Base-by-base conservation (phyloP, 177 flowering plant genomes). In the Tripterygium wilfordii region DNA sequence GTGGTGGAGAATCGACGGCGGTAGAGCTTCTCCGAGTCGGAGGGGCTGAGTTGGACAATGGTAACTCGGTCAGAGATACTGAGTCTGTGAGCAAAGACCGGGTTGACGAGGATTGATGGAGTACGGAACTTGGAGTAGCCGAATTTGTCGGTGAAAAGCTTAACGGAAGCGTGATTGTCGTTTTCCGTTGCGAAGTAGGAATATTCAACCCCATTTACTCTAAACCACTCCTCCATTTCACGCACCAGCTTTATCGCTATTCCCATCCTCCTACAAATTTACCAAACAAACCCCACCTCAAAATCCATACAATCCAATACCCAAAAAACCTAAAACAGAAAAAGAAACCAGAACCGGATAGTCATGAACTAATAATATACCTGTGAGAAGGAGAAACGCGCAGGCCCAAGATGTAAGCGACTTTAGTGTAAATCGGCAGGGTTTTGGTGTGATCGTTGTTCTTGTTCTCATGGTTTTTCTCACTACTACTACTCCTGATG, bases 211-310 rank as follows among this genome's bases (percentile, higher is more conserved):
- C 96, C 98, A 31, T 70, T 82, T 17, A 72, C 73, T n/a, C 62
- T 36, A 36, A 91, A 83, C 98, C 98, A 88, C 4, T 68, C 65
- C 49, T 91, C 96, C 60, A 88, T 69, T 51, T 38, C 43, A 3
- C 23, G 14, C 4, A 88, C 94, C 35, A 91, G 70, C 57, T 76
- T 77, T 36, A 72, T 42, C 39, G 81, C 98, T 10, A 91, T 77
- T 4, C 98, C 95, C 79, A 80, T 67, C 57, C 99, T 58, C 82
- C 99, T 92, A 68, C 76, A n/a, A n/a, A n/a, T n/a, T n/a, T n/a
- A n/a, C n/a, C n/a, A n/a, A n/a, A n/a, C n/a, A n/a, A n/a, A n/a
- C n/a, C n/a, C n/a, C n/a, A n/a, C n/a, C n/a, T n/a, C n/a, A n/a
- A n/a, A n/a, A n/a, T n/a, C n/a, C n/a, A n/a, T n/a, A n/a, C n/a